Evolutionary conservation across 2,329 filamentous ascomycete genomes (phyloP).

Genomic region (Epichloe brachyelytri): DNA sequence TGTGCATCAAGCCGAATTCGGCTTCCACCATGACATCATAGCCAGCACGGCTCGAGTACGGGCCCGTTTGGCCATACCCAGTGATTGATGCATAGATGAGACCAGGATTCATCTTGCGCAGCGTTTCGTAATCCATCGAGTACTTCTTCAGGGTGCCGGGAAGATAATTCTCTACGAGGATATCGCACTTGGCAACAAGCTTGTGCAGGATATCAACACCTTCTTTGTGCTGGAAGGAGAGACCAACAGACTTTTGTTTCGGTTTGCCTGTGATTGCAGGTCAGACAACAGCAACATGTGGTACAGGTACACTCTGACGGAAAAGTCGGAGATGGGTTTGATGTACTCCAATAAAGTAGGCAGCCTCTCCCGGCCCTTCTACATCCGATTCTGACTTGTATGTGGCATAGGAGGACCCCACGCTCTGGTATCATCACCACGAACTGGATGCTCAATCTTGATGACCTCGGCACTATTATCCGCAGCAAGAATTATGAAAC

Average conservation of each 20-base stretch:
- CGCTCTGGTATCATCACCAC: conserved; percentile 86
- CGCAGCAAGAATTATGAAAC: background rate
- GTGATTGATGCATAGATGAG: conserved; percentile 95
- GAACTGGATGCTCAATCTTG: conserved; percentile 86
- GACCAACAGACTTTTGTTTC: conserved; percentile 91
- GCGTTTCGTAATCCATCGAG: conserved; percentile 70
- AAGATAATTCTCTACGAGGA: conserved; percentile 94
- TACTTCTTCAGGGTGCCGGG: conserved; percentile 86
- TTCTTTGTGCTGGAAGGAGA: conserved; percentile 77
- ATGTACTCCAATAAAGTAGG: conserved; percentile 82
- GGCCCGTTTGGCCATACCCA: conserved; percentile 90
- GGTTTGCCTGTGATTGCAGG: conserved; percentile 54
- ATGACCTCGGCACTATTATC: conserved; percentile 79
- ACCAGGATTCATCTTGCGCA: conserved; percentile 68
- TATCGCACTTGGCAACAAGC: conserved; percentile 72
- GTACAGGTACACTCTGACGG: background rate
- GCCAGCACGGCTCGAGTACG: conserved; percentile 73
- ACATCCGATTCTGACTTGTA: conserved; percentile 49
- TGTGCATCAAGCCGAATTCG: conserved; percentile 97
- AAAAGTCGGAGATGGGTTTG: background rate
- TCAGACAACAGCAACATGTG: background rate
- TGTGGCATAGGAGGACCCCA: conserved; percentile 88
- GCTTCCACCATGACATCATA: conserved; percentile 99
- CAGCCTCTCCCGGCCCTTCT: conserved; percentile 74
- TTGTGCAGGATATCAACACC: conserved; percentile 81